Evolutionary conservation across 2,329 filamentous ascomycete species (phyloP), one percentile per base, ranked within the genome.

Genomic region (Pseudocercospora vitis): DNA sequence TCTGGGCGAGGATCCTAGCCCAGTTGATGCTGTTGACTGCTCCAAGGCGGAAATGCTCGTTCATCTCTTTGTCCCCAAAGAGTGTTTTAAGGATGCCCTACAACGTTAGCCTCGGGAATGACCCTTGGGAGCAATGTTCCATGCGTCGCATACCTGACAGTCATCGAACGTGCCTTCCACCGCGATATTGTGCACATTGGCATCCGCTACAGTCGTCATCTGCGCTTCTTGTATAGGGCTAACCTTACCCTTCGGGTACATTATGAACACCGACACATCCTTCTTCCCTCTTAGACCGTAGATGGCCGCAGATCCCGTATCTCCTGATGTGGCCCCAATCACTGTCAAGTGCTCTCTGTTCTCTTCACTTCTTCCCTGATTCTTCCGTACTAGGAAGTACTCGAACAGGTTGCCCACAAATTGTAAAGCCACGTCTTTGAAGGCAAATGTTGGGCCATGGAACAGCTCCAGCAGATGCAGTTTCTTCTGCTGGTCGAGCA

Each of bases 21-120:
- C 87, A 96, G 76, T 97, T 97, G 76, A 97, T 97, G 40, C 88
- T 94, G 78, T 97, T 97, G 63, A 97, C 90, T 37, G 94, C 92
- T 33, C 88, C 92, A 37, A 97, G 86, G 63, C 89, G 90, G 68
- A 92, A 83, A 1, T 82, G 84, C 63, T 81, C 77, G 78, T 97
- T 97, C 70, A 89, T 87, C 51, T 91, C 85, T 2, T 86, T 78
- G 65, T 99, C 92, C 59, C 84, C 86, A 69, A 97, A 96, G 46
- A 99, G 81, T 1, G 88, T 86, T 76, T 99, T 97, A 70, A 99
- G 87, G 53, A 94, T 95, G 73, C 96, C 91, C 82, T 86, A 64
- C 1, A 12, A 21, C 40, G 26, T 55, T 16, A 54, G 50, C 48
- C 4, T 4, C 19, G 11, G 6, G 2, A 19, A 4, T 19, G 11